Evolutionary conservation across 2,329 filamentous ascomycete genomes (phyloP), one percentile per base, ranked within the genome.

Genomic region (Calonectria pauciramosa): DNA sequence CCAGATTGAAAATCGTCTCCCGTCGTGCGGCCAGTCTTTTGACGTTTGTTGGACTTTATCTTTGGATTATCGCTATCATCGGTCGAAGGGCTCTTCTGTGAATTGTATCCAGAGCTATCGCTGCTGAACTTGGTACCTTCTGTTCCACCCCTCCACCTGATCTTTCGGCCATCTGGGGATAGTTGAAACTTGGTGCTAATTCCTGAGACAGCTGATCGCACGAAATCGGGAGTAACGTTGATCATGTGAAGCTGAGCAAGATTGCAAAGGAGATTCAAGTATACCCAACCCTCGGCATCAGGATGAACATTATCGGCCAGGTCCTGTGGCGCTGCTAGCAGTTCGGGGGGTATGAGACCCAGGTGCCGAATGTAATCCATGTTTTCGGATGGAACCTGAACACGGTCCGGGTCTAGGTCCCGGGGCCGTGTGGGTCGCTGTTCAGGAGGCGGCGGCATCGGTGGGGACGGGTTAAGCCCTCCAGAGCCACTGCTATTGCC

Each of bases 161-260:
- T 91, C 82, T 95, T 96, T 66, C 93, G 91, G 0, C 95, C 94
- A 79, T 97, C 95, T 0, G 88, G 87, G 0, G 95, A 96, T 0
- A 97, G 83, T 82, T 97, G 94, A 67, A 98, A 93, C 79, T 94
- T 94, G 26, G 90, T 90, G 79, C 94, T 96, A 77, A 92, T 90
- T 65, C 94, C 91, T 0, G 88, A 86, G 1, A 97, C 88, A 0
- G 95, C 94, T 44, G 91, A 90, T 72, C 94, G 92, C 49, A 97
- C 92, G 79, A 96, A 96, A 34, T 93, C 92, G 0, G 93, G 89
- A 0, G 95, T 96, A 1, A 97, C 95, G 73, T 95, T 96, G 78
- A 97, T 89, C 0, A 96, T 96, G 80, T 97, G 95, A 23, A 97
- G 86, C 84, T 97, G 95, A 0, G 95, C 95, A 87, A 97, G 90